A percentile compares a stretch with the other conserved stretches of the same genome.
Conservation (phyloP, 2,329 filamentous ascomycete species). For the Aspergillus cejpii region DNA sequence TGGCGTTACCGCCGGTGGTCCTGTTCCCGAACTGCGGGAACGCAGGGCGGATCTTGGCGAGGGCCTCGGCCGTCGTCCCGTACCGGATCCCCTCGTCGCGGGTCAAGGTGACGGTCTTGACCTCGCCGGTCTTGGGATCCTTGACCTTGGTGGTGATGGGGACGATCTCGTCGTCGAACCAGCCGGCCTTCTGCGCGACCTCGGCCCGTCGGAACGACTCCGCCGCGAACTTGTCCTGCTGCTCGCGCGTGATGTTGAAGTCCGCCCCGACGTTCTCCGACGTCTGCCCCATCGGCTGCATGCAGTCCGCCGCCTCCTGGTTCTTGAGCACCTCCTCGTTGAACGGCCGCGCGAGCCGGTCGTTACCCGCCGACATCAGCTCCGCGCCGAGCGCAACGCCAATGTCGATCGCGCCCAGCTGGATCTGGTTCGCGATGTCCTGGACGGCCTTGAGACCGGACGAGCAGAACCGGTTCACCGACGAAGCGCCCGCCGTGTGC, state of each 20-base stretch:
- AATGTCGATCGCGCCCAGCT: slow-evolving; percentile 70
- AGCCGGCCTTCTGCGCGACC: slow-evolving; percentile 79
- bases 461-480: slow-evolving; percentile 93
- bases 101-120: slow-evolving; percentile 69
- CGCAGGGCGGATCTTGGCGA: slow-evolving; percentile 79
- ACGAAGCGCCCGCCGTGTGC: slow-evolving; percentile 73
- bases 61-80: slow-evolving; percentile 75
- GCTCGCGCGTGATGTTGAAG: slow-evolving; percentile 73
- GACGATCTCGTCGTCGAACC: slow-evolving; percentile 89
- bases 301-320: slow-evolving; percentile 76
- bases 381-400: slow-evolving; percentile 86
- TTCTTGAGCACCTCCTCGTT: slow-evolving; percentile 66
- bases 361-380: slow-evolving; percentile 71
- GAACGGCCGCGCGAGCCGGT: slow-evolving; percentile 65
- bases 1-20: slow-evolving; percentile 89
- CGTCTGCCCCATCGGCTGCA: slow-evolving; percentile 97
- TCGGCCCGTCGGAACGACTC: slow-evolving; percentile 87
- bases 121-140: slow-evolving; percentile 72
- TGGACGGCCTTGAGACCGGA: slow-evolving; percentile 92
- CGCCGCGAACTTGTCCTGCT: slow-evolving; percentile 77
- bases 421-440: slow-evolving; percentile 86
- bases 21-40: slow-evolving; percentile 83
- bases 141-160: slow-evolving; percentile 77
- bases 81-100: slow-evolving; percentile 86
- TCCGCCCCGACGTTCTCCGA: slow-evolving; percentile 91